Evolutionary conservation across 2,329 filamentous ascomycete genomes (phyloP).

Genomic region (Anisogramma anomala): DNA sequence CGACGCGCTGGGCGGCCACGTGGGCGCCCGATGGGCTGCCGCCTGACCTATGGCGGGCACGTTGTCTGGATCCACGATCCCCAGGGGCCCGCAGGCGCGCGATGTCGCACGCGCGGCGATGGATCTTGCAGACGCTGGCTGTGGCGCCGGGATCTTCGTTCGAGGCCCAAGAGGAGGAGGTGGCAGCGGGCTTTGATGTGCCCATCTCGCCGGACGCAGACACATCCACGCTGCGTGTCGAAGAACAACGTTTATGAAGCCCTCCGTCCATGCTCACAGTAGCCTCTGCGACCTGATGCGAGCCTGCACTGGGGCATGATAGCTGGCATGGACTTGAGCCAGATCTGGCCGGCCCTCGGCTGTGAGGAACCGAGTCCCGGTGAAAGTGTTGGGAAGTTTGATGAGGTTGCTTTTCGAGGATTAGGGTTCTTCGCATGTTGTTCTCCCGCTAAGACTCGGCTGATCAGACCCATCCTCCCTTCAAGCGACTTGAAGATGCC

Average conservation of each 20-base stretch:
- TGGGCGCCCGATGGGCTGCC: slow-evolving; percentile 28
- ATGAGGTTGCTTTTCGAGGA: too few relatives aligned
- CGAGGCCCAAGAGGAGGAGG: slow-evolving; percentile 48
- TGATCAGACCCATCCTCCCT: too few relatives aligned
- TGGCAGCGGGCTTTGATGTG: slow-evolving; percentile 41
- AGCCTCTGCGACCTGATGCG: slow-evolving; percentile 12
- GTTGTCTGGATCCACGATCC: slow-evolving; percentile 72
- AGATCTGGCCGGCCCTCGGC: too few relatives aligned
- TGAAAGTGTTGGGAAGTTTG: too few relatives aligned
- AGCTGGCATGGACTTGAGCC: too few relatives aligned
- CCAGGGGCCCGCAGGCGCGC: slow-evolving; percentile 37
- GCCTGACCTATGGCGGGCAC: slow-evolving; percentile 63
- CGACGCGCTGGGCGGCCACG: slow-evolving; percentile 26
- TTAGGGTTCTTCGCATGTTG: too few relatives aligned
- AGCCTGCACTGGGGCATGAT: slow-evolving; percentile 7
- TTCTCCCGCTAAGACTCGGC: too few relatives aligned
- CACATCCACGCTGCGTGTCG: slow-evolving; percentile 17
- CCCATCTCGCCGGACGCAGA: slow-evolving; percentile 23
- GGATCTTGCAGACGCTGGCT: slow-evolving; percentile 52
- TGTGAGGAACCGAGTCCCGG: too few relatives aligned
- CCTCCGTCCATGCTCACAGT: slow-evolving; percentile 17
- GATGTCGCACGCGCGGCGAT: slow-evolving; percentile 46
- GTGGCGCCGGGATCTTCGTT: slow-evolving; percentile 62
- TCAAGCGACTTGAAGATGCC: too few relatives aligned
- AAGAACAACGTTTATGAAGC: slow-evolving; percentile 22